A percentile compares a stretch with the other conserved stretches of the same genome.
phyloP scores from a whole-genome alignment of 2,329 filamentous ascomycete genomes.

The Fusarium nurragi region DNA sequence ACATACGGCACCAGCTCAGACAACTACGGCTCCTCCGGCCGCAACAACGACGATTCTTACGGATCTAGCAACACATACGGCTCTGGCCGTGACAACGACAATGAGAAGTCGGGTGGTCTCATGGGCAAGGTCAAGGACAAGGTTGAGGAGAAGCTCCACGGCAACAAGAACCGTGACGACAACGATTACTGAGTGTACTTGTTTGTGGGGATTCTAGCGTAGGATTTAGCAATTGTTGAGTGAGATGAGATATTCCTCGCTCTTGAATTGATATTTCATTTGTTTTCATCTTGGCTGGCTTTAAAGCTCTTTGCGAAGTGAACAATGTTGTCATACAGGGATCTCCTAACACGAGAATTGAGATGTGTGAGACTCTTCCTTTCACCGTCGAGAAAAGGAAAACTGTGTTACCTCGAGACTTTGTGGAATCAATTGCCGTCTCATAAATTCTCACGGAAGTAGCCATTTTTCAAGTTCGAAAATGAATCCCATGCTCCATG shows the following conservation, averaged over 20 bases:
- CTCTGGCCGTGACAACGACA: constrained; percentile 3
- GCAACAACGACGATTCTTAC: neutral
- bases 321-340: neutral
- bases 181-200: constrained; percentile 38
- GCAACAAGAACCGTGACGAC: constrained; percentile 49
- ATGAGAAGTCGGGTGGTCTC: constrained; percentile 54
- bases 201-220: constrained; percentile 8
- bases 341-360: no score
- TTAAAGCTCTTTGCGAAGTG: neutral
- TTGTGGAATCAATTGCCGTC: no score
- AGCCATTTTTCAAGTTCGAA: neutral
- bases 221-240: neutral
- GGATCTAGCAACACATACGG: constrained; percentile 21
- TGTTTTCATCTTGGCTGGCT: neutral
- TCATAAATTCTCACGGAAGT: neutral
- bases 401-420: no score
- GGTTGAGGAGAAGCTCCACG: constrained; percentile 59
- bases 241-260: constrained; percentile 10
- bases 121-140: constrained; percentile 69
- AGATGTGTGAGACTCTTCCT: neutral
- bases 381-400: neutral
- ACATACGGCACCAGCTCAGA: constrained; percentile 7
- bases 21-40: constrained; percentile 1
- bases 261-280: constrained; percentile 8
- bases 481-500: neutral